A percentile compares a stretch with the other conserved stretches of the same genome.
phyloP scores from a whole-genome alignment of 352 stramenopile species.

The Achlya hypogyna region DNA sequence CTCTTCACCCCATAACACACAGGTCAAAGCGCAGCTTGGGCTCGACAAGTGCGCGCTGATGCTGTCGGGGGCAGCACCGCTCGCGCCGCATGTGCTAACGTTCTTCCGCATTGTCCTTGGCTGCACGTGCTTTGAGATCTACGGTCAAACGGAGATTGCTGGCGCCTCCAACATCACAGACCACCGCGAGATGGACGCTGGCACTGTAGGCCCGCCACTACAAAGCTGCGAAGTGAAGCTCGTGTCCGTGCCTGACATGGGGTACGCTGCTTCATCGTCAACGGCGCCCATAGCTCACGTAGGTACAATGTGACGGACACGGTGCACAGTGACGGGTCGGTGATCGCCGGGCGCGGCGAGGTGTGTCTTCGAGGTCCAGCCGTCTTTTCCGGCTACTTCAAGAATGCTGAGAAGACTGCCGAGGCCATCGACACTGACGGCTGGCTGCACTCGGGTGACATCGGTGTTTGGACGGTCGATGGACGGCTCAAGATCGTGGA shows the following conservation, averaged over 20 bases:
- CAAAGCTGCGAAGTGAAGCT: conserved; percentile 84
- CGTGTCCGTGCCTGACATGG: conserved; percentile 94
- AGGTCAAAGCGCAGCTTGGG: conserved; percentile 76
- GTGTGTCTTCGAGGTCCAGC: conserved; percentile 66
- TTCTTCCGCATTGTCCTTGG: conserved; percentile 92
- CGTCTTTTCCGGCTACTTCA: conserved; percentile 87
- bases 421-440: conserved; percentile 90
- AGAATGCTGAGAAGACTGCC: conserved; percentile 85
- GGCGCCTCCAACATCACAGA: conserved; percentile 33
- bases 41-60: conserved; percentile 75
- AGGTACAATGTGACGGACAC: conserved; percentile 25
- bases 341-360: neutral
- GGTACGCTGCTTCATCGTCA: conserved; percentile 73
- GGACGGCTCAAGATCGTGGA: conserved; percentile 86
- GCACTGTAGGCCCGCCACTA: conserved; percentile 87
- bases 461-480: conserved; percentile 89
- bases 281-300: neutral
- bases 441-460: conserved; percentile 97
- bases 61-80: conserved; percentile 88
- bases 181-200: conserved; percentile 32
- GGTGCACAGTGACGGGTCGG: conserved; percentile 16
- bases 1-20: neutral
- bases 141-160: conserved; percentile 89
- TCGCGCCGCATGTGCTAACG: conserved; percentile 87
- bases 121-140: conserved; percentile 86